Evolutionary conservation across 2,329 filamentous ascomycete species (phyloP).

Genomic region (Colletotrichum cordylinicola): DNA sequence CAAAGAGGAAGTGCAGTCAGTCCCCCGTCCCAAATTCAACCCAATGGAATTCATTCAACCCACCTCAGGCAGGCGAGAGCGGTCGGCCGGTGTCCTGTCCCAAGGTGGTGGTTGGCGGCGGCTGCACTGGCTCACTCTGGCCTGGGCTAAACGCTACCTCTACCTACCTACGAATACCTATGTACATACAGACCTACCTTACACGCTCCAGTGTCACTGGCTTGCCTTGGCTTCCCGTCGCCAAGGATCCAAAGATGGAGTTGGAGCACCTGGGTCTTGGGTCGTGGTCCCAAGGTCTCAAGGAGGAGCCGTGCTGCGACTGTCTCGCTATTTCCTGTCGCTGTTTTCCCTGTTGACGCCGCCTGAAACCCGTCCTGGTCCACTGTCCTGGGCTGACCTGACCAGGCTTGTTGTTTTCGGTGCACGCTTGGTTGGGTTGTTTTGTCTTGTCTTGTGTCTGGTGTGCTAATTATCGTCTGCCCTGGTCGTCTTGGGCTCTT

Average conservation of each 20-base stretch:
- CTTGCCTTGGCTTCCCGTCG: not conserved
- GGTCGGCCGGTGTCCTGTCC: not conserved
- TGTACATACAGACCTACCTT: not conserved
- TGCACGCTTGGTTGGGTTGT: not conserved
- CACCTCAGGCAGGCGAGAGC: not conserved
- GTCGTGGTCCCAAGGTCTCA: not conserved
- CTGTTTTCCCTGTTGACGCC: conserved; percentile 14
- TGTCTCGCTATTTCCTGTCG: not conserved
- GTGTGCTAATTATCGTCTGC: not conserved
- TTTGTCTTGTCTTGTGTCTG: not conserved
- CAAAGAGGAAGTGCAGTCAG: conserved; percentile 4
- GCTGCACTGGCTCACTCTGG: not conserved
- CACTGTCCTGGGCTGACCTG: conserved; percentile 15
- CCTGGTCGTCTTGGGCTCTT: not conserved
- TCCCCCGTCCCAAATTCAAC: not conserved
- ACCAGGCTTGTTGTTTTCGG: not conserved
- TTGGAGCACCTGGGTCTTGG: not conserved
- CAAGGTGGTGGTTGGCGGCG: conserved; percentile 14
- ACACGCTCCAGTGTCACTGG: not conserved
- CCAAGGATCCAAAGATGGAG: conserved; percentile 21
- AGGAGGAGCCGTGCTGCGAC: conserved; percentile 3
- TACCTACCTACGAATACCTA: not conserved
- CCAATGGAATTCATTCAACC: not conserved
- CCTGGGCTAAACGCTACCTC: not conserved
- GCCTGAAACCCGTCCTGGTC: conserved; percentile 19